Conservation (phyloP, 495 filamentous ascomycete species). For the Lichenothelia convexa region DNA sequence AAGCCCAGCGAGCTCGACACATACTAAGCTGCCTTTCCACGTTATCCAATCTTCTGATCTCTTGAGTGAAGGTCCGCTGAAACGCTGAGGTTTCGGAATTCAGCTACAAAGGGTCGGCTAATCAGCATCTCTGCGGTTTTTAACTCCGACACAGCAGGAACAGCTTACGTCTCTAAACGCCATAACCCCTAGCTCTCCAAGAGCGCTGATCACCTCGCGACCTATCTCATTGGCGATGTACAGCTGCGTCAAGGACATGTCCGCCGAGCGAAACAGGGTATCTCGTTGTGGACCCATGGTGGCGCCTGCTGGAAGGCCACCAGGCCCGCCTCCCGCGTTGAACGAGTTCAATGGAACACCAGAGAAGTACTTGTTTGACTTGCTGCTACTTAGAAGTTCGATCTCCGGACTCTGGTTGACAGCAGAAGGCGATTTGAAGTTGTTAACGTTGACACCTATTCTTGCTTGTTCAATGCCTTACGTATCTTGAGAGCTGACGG, state of each 20-base stretch:
- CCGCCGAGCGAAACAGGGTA: constrained; percentile 97
- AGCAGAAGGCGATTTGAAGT: too few relatives aligned
- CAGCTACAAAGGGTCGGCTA: constrained; percentile 36
- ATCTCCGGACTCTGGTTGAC: too few relatives aligned
- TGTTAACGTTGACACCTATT: too few relatives aligned
- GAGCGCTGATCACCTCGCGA: constrained; percentile 86
- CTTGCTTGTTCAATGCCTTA: too few relatives aligned
- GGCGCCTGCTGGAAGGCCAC: too few relatives aligned
- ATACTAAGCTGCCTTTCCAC: constrained; percentile 90
- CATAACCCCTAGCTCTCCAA: constrained; percentile 87
- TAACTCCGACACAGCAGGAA: too few relatives aligned
- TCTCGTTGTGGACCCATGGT: constrained; percentile 45
- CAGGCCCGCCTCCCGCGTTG: too few relatives aligned
- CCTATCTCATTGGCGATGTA: constrained; percentile 98
- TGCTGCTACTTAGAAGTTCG: too few relatives aligned
- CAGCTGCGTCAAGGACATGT: constrained; percentile 99
- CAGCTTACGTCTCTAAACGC: constrained; percentile 87
- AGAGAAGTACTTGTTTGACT: too few relatives aligned
- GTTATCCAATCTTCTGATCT: constrained; percentile 93
- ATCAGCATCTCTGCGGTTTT: constrained; percentile 11
- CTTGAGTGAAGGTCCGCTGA: constrained; percentile 90
- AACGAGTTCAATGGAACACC: too few relatives aligned
- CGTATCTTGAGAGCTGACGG: too few relatives aligned
- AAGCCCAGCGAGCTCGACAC: constrained; percentile 15
- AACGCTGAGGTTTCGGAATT: constrained; percentile 87